Conservation (phyloP, 2,329 filamentous ascomycete genomes). For the Metarhizium rileyi region DNA sequence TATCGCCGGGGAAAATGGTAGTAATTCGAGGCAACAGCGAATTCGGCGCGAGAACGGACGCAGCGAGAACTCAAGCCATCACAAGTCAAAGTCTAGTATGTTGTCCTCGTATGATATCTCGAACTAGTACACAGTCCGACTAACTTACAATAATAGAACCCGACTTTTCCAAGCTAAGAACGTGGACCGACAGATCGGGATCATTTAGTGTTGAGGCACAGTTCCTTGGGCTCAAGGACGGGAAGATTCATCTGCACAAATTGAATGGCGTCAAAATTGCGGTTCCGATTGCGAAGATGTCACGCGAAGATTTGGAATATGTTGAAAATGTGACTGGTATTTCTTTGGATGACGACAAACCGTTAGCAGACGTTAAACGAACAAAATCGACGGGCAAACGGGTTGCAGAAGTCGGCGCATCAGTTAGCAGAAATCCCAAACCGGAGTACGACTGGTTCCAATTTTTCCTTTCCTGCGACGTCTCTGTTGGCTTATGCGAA, state of each 20-base stretch:
- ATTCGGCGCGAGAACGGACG: constrained; percentile 58
- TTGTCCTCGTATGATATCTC: background rate
- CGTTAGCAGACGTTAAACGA: constrained; percentile 72
- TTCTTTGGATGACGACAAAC: constrained; percentile 90
- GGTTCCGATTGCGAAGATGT: constrained; percentile 93
- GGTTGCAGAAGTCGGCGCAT: constrained; percentile 43
- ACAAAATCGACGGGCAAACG: constrained; percentile 26
- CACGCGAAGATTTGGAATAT: constrained; percentile 85
- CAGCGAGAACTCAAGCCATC: constrained; percentile 42
- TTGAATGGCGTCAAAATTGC: constrained; percentile 97
- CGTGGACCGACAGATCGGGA: constrained; percentile 90
- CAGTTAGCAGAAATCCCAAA: constrained; percentile 50
- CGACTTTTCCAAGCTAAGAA: constrained; percentile 71
- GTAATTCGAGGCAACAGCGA: constrained; percentile 62
- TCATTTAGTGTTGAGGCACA: constrained; percentile 97
- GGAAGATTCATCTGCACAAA: constrained; percentile 97
- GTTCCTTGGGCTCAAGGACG: constrained; percentile 87
- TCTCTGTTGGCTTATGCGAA: constrained; percentile 87
- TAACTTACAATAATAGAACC: constrained; percentile 49
- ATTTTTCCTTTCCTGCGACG: constrained; percentile 89
- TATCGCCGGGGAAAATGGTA: constrained; percentile 54
- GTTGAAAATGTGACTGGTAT: constrained; percentile 82
- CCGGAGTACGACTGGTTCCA: constrained; percentile 97
- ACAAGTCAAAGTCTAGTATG: constrained; percentile 64
- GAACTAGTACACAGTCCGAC: background rate